Evolutionary conservation across 352 stramenopile species (phyloP), one percentile per base, ranked within the genome.

Genomic region (Globisporangium spiculum): DNA sequence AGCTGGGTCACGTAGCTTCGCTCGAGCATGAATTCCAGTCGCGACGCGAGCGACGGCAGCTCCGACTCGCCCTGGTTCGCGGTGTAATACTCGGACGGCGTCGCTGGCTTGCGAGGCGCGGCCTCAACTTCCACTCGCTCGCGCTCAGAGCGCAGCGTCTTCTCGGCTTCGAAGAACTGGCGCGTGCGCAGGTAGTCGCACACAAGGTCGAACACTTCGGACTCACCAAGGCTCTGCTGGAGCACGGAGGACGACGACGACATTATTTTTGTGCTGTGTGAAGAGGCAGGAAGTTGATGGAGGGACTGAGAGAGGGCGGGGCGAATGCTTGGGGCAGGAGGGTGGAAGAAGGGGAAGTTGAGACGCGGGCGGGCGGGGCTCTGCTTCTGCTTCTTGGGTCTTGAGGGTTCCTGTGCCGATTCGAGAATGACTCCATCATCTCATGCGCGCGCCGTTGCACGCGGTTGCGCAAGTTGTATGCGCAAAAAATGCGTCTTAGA

Each of bases 101-200:
- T 56, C 46, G 48, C 56, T 4, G 64, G 64, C 20, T 56, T 55
- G 22, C 64, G 66, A 4, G 67, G 63, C 2, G 67, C 46, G 0
- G 76, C 70, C 12, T 59, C 32, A 0, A 75, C 64, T 34, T 71
- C 67, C 69, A 74, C 75, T 44, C 79, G 78, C 55, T 89, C 81
- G 44, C 88, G 85, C 73, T 95, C 88, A 0, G 75, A 84, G 55
- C 87, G 82, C 57, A 95, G 65, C 60, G 84, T 89, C 34, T 80
- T 75, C 69, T 95, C 88, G 9, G 88, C 88, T 56, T 94, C 75
- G 67, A 93, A 95, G 75, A 95, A 95, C 75, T 95, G 85, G 22
- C 88, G 86, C 57, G 88, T 94, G 67, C 88, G 88, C 61, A 95
- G 73, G 74, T 95, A 95, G 74, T 95, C 88, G 70, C 88, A 95